Evolutionary conservation across 1,284 basidiomycete genomes (phyloP), one percentile per base, ranked within the genome.

Genomic region (Ustilago loliicola): DNA sequence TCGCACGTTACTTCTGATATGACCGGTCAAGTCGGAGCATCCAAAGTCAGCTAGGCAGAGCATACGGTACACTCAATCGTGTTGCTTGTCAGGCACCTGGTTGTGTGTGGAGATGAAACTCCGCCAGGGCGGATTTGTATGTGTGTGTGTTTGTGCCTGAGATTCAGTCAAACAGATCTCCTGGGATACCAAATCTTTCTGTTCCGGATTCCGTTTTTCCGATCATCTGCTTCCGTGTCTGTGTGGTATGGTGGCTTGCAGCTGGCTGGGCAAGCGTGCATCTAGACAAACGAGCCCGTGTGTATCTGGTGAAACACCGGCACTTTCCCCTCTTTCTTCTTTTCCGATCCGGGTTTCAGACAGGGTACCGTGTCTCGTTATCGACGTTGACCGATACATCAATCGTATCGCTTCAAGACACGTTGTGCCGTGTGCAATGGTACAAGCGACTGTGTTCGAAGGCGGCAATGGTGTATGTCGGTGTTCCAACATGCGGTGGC

Each of bases 141-240:
- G 23, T 50, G 48, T 29, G 48, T 15, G 3, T 19, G 10, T 15
- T 7, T 8, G 4, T 50, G 48, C 48, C 48, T 50, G 48, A 50
- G 48, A 50, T 50, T 29, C 15, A 15, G 23, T 29, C 27, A 50
- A 50, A 50, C 48, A 29, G 25, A 50, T 50, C 48, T 50, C n/a
- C 7, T 29, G 27, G n/a, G 25, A 25, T 50, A 25, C 27, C 27
- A 27, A 27, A 13, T 17, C 48, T 50, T 29, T 17, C 23, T 8
- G 45, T 47, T 47, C 45, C 45, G 45, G 19, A 23, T 47, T 47
- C 45, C 45, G n/a, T n/a, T 21, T 47, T 47, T 47, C n/a, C n/a
- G 45, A 15, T 38, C 32, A 15, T 38, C 13, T 38, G 3, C 36
- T 7, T 10, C 15, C 9, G 36, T 15, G 17, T 8, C 36, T 15